Percentiles rank a stretch among this genome's conserved stretches.
Conservation (phyloP, 1,284 basidiomycete species). For the Ustilago loliicola region DNA sequence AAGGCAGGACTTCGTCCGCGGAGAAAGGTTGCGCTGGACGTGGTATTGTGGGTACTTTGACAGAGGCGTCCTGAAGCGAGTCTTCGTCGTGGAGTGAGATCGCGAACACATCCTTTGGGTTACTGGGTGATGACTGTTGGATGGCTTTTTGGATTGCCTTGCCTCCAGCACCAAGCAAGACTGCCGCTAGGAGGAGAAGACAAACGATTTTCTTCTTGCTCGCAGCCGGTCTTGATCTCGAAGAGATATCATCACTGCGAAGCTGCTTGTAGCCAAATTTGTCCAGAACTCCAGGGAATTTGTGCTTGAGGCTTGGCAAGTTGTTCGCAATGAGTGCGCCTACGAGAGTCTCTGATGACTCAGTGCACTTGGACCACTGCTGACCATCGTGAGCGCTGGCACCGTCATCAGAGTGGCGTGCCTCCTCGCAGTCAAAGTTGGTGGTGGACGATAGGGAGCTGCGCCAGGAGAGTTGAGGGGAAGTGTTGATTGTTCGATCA, state of each 20-base stretch:
- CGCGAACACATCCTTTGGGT: not conserved
- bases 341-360: constrained; percentile 25
- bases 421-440: constrained; percentile 12
- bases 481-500: constrained; percentile 1
- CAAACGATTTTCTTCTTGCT: constrained; percentile 19
- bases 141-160: constrained; percentile 7
- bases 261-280: constrained; percentile 18
- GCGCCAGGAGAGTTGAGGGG: constrained; percentile 10
- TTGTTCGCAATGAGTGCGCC: constrained; percentile 17
- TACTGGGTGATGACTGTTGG: not conserved
- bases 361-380: constrained; percentile 3
- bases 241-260: constrained; percentile 3
- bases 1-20: constrained; percentile 26
- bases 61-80: constrained; percentile 31
- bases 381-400: constrained; percentile 11
- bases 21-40: constrained; percentile 21
- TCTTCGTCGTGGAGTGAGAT: constrained; percentile 37
- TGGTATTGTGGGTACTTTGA: constrained; percentile 23
- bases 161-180: constrained; percentile 27
- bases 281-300: constrained; percentile 13
- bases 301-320: constrained; percentile 25
- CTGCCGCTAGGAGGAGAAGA: constrained; percentile 27
- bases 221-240: not conserved
- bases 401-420: not conserved
- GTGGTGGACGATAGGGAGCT: constrained; percentile 30